Evolutionary conservation across 106 monocot genomes (phyloP).

Genomic region (Dactylorhiza incarnata): DNA sequence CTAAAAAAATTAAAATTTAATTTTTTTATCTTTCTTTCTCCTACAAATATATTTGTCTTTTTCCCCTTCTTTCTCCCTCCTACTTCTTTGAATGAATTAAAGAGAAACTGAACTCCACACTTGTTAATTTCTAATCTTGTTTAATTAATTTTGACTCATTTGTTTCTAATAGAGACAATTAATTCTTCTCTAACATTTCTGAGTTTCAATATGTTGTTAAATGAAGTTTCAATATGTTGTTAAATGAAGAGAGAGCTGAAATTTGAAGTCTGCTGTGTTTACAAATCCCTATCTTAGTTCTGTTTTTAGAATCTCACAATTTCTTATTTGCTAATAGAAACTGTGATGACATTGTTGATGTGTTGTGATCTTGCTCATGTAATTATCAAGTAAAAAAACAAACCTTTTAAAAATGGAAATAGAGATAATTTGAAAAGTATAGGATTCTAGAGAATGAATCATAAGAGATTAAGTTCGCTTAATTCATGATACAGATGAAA

Average conservation of each 20-base stretch:
- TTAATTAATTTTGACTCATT: not conserved
- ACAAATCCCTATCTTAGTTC: not conserved
- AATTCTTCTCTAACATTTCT: not conserved
- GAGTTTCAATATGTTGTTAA: no score
- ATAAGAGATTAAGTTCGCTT: not conserved
- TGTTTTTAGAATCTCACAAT: not conserved
- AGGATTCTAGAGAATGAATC: not conserved
- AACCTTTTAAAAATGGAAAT: no score
- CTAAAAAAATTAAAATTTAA: no score
- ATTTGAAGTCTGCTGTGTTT: not conserved
- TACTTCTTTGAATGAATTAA: not conserved
- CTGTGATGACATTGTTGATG: not conserved
- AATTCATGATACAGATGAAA: constrained; percentile 36
- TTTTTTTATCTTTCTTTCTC: no score
- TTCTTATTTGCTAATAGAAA: not conserved
- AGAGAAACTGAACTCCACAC: not conserved
- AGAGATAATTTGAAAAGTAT: not conserved
- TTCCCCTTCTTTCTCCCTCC: no score
- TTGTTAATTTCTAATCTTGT: not conserved
- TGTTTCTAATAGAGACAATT: no score
- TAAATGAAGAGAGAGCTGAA: not conserved
- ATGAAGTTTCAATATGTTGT: not conserved
- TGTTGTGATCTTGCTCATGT: not conserved
- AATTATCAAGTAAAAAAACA: no score
- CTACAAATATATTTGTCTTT: no score